These are phyloP conservation scores for Amorphotheca resinae DNA, from an alignment of 495 filamentous ascomycete genomes.

Conservation along the genomic window DNA sequence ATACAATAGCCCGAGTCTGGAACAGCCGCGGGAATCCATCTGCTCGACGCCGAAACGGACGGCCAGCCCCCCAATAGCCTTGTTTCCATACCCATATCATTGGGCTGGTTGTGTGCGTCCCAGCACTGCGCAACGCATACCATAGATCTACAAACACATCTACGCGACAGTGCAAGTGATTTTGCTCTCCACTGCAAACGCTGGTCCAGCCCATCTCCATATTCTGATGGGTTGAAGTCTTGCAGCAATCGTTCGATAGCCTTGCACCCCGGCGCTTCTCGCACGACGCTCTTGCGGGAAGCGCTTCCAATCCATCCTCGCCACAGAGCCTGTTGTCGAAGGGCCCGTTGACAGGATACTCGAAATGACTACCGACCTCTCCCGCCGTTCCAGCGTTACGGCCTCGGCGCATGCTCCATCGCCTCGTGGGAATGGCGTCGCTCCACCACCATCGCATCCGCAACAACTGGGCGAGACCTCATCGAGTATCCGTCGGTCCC, in stretches of 20 bases:
- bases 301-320: conserved; percentile 11
- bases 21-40: too few relatives aligned
- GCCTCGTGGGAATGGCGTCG: conserved; percentile 7
- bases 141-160: neutral
- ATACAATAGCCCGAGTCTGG: too few relatives aligned
- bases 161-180: neutral
- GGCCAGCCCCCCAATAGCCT: neutral
- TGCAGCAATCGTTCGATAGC: conserved; percentile 15
- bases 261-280: conserved; percentile 20
- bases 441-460: conserved; percentile 1
- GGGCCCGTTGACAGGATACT: neutral
- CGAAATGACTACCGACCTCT: conserved; percentile 17
- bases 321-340: neutral
- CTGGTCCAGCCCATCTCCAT: neutral
- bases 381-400: conserved; percentile 12
- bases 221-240: conserved; percentile 18
- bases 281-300: conserved; percentile 18
- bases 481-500: conserved; percentile 1
- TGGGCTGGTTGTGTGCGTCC: neutral
- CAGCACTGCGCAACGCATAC: neutral
- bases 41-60: neutral
- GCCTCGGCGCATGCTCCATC: conserved; percentile 6
- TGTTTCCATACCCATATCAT: neutral
- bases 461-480: conserved; percentile 4
- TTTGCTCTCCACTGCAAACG: neutral